A percentile compares a stretch with the other conserved stretches of the same genome.
Conservation (phyloP, 177 flowering plant genomes). For the Telopea speciosissima region DNA sequence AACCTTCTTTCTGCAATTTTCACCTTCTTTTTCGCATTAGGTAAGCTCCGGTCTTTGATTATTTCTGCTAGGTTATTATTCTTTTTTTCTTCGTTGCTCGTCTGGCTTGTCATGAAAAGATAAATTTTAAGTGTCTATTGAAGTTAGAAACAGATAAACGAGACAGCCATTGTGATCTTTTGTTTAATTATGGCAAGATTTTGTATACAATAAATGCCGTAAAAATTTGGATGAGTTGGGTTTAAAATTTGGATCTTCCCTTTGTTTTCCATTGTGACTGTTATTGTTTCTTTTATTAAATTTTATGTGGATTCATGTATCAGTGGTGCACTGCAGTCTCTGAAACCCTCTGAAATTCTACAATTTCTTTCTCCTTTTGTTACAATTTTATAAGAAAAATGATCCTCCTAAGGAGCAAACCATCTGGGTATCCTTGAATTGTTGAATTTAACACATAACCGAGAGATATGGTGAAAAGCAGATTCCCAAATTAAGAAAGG, state of each 20-base stretch:
- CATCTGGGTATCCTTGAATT: not conserved
- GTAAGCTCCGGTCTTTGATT: constrained; percentile 30
- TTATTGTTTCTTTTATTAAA: not conserved
- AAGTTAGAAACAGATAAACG: not conserved
- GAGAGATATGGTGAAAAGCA: too few relatives aligned
- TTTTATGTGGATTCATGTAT: not conserved
- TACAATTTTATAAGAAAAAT: not conserved
- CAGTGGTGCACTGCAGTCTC: not conserved
- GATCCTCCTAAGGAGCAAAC: not conserved
- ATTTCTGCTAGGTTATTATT: constrained; percentile 1
- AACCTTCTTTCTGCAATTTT: constrained; percentile 72
- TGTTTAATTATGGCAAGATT: not conserved
- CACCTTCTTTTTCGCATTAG: constrained; percentile 77
- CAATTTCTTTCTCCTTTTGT: not conserved
- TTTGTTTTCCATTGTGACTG: not conserved
- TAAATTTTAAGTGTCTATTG: not conserved
- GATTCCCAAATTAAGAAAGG: not conserved
- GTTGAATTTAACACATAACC: not conserved
- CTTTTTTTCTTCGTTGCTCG: not conserved
- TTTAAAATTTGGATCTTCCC: not conserved
- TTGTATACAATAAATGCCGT: too few relatives aligned
- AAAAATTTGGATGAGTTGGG: not conserved
- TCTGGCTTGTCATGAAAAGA: too few relatives aligned
- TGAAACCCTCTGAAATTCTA: not conserved
- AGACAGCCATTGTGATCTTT: not conserved